These are phyloP conservation scores for Phoma sp. DNA, from an alignment of 2,329 filamentous ascomycete species.

Conservation along the genomic window DNA sequence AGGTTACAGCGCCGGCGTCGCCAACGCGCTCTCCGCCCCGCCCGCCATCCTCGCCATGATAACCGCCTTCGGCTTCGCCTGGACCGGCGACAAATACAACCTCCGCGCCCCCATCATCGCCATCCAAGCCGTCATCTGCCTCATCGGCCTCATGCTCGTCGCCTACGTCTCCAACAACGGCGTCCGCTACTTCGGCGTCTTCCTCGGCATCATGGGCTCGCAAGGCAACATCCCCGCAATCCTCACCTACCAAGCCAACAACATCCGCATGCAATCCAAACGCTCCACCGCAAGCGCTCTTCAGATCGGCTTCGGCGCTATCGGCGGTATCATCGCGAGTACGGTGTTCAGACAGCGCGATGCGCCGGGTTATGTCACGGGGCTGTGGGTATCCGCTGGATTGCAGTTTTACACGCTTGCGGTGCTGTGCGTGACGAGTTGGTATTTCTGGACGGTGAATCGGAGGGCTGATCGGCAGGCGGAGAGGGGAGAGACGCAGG, in stretches of 20 bases:
- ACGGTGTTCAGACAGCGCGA: constrained; percentile 32
- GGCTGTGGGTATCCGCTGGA: constrained; percentile 29
- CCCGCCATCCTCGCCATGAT: constrained; percentile 34
- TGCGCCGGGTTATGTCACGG: constrained; percentile 30
- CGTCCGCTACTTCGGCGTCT: constrained; percentile 37
- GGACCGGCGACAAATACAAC: constrained; percentile 35
- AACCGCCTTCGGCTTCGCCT: constrained; percentile 33
- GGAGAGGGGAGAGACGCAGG: constrained; percentile 21
- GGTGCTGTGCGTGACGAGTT: constrained; percentile 18
- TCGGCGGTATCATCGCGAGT: constrained; percentile 35
- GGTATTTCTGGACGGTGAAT: constrained; percentile 27
- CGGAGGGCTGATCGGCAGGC: constrained; percentile 20
- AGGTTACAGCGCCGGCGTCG: constrained; percentile 23
- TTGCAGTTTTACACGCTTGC: constrained; percentile 28
- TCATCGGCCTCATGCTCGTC: constrained; percentile 36
- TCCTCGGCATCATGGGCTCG: constrained; percentile 31
- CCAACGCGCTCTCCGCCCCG: constrained; percentile 33
- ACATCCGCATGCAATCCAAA: constrained; percentile 32
- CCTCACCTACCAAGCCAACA: constrained; percentile 39
- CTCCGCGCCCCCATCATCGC: constrained; percentile 35
- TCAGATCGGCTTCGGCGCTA: constrained; percentile 35
- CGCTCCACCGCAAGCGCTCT: constrained; percentile 29
- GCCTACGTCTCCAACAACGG: constrained; percentile 31
- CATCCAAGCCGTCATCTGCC: constrained; percentile 26
- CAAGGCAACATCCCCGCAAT: constrained; percentile 32